Percentiles rank a stretch among this genome's conserved stretches.
These are phyloP conservation scores for Cenchrus purpureus DNA, from an alignment of 176 grass and related monocot genomes.

Conservation along the genomic window DNA sequence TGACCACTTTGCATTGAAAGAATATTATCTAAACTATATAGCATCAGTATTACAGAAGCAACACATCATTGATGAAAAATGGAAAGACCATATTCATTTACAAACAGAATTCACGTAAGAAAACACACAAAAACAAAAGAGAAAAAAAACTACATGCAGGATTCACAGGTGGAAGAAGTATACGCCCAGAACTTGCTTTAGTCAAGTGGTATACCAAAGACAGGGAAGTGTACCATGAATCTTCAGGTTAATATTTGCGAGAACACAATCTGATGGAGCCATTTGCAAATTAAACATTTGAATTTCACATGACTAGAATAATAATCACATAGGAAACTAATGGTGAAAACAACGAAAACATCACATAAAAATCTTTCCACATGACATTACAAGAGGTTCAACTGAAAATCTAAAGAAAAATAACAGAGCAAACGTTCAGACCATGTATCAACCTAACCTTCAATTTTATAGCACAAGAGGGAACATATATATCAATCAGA, in stretches of 20 bases:
- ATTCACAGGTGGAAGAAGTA: too few relatives aligned
- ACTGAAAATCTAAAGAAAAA: conserved; percentile 21
- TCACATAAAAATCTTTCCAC: not conserved
- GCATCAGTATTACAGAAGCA: conserved; percentile 14
- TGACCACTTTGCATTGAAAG: not conserved
- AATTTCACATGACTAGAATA: not conserved
- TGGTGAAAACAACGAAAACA: not conserved
- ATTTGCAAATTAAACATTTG: not conserved
- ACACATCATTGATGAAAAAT: not conserved
- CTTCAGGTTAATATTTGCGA: too few relatives aligned
- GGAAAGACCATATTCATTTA: not conserved
- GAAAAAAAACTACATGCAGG: not conserved
- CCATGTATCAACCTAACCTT: not conserved
- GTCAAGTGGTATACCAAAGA: too few relatives aligned
- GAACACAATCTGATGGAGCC: too few relatives aligned
- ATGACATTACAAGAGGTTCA: not conserved
- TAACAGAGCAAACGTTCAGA: conserved; percentile 8
- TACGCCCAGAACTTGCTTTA: too few relatives aligned
- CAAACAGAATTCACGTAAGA: not conserved
- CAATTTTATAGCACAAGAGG: conserved; percentile 15
- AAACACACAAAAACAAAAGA: not conserved
- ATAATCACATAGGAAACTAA: too few relatives aligned
- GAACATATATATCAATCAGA: conserved; percentile 14
- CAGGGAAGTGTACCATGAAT: too few relatives aligned
- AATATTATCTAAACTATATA: not conserved